Evolutionary conservation across 768 basidiomycete species (phyloP), one percentile per base, ranked within the genome.

Genomic region (Cytidiella melzeri): DNA sequence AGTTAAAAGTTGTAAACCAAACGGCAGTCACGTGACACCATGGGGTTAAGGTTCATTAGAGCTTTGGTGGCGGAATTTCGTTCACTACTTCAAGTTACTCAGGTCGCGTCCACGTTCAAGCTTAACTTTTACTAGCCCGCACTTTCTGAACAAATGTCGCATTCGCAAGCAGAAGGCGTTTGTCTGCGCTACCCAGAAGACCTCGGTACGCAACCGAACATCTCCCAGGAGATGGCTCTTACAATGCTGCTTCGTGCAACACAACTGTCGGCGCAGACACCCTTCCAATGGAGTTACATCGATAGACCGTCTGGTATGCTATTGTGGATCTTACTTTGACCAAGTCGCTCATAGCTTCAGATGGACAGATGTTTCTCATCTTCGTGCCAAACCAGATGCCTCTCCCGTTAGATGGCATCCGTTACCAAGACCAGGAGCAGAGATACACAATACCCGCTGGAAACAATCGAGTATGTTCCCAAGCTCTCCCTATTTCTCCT

Each of bases 331-430:
- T 19, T n/a, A 38, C 26, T 7, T 28, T 28, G 11, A 30, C 41
- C 30, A 27, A 13, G 5, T 20, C 57, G 15, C 52, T 13, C 9
- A 41, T 25, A 11, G 27, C 43, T 19, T 10, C 47, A 87, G 87
- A 87, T 58, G 85, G 84, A 0, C 75, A 81, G 57, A 67, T 83
- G 25, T 69, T 74, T 28, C 74, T 91, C n/a, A 65, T 91, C 40
- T 89, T 76, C 66, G 67, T 88, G 40, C 77, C 78, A 7, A 72
- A 69, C 12, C 77, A 77, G 50, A 58, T 72, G 21, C 73, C 76
- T 2, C 85, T 87, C 61, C 87, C 87, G 19, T 76, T 71, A 50
- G 89, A 92, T 57, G 89, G 89, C 18, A 73, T 92, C 48, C 79
- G 85, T 37, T 92, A 76, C 61, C 80, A 83, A 55, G 89, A 90